phyloP scores from a whole-genome alignment of 768 basidiomycete species.

The Astraeus odoratus region DNA sequence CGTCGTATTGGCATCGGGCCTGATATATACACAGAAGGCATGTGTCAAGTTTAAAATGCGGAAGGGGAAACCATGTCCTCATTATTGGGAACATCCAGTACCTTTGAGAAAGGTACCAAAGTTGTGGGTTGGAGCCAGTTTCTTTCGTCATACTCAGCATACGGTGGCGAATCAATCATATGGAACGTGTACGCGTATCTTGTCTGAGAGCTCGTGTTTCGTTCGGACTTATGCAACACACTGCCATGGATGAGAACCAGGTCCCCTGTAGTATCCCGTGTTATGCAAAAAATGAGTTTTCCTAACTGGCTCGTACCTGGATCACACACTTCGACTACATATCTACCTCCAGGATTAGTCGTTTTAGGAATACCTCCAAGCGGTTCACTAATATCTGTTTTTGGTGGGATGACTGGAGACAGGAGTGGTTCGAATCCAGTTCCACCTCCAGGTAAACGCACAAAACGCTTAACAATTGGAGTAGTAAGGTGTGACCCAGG shows the following conservation, averaged over 20 bases:
- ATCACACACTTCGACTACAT: conserved; percentile 63
- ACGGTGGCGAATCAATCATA: conserved; percentile 75
- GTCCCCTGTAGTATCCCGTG: conserved; percentile 47
- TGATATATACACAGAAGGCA: not conserved
- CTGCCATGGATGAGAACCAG: conserved; percentile 91
- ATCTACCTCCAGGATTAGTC: conserved; percentile 34
- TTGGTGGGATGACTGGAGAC: conserved; percentile 20
- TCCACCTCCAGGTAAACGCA: conserved; percentile 67
- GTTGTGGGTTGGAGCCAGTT: conserved; percentile 93
- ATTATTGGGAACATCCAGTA: conserved; percentile 36
- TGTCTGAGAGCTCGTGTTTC: conserved; percentile 72
- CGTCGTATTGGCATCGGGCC: too few relatives aligned
- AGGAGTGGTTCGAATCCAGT: conserved; percentile 76
- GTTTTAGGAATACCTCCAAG: not conserved
- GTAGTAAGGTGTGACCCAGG: conserved; percentile 82
- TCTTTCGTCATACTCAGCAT: conserved; percentile 76
- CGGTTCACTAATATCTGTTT: conserved; percentile 3
- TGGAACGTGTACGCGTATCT: conserved; percentile 96
- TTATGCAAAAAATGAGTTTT: not conserved
- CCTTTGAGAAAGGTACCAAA: conserved; percentile 71
- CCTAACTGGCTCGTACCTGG: conserved; percentile 42
- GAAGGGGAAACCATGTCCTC: not conserved
- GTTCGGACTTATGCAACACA: conserved; percentile 88
- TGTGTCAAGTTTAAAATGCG: not conserved
- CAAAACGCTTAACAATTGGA: conserved; percentile 77